Base-by-base conservation (phyloP, 495 filamentous ascomycete genomes). In the Aspergillus asperescens region DNA sequence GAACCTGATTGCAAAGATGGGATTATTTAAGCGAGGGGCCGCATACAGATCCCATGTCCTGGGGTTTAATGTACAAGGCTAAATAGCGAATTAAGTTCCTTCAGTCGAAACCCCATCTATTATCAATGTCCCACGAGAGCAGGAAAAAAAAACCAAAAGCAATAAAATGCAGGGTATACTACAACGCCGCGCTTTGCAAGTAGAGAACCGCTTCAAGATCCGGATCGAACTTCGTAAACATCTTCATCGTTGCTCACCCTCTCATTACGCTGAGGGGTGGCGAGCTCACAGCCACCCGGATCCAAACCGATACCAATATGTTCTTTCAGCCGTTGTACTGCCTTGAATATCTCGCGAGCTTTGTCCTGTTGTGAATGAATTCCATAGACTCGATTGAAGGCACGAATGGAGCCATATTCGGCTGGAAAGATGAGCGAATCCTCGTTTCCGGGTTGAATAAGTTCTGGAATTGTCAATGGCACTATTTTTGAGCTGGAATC, bases 291-390 rank as follows among this genome's bases (percentile, higher is more conserved):
- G 1, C 77, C 79, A 13, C 63, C 70, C 20, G 62, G 57, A 38
- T 80, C 79, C 37, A 79, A 56, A 0, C 74, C 74, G 5, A 73
- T 68, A 2, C 79, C 81, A 44, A 75, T 67, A 27, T 62, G 61
- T 37, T 68, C 65, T 55, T 78, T 80, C 59, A 74, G 64, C 52
- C 66, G 55, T 35, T 72, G 55, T 48, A 79, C 55, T 42, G 67
- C 56, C 60, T 66, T 61, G 32, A 70, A 53, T 34, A 70, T 58
- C 40, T 70, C 62, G 28, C 47, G 16, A 3, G 78, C 77, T 41
- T 72, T 72, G 5, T 70, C 57, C 28, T 67, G 62, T 40, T 63
- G 61, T 0, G 66, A 66, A 31, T 56, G 48, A 44, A 74, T 71
- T 1, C 69, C 70, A 52, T 76, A 70, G 7, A 67, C 58, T 18